Percentiles rank a stretch among this genome's conserved stretches.
These are phyloP conservation scores for Pachysandra terminalis DNA, from an alignment of 164 flowering plant species.

Conservation along the genomic window DNA sequence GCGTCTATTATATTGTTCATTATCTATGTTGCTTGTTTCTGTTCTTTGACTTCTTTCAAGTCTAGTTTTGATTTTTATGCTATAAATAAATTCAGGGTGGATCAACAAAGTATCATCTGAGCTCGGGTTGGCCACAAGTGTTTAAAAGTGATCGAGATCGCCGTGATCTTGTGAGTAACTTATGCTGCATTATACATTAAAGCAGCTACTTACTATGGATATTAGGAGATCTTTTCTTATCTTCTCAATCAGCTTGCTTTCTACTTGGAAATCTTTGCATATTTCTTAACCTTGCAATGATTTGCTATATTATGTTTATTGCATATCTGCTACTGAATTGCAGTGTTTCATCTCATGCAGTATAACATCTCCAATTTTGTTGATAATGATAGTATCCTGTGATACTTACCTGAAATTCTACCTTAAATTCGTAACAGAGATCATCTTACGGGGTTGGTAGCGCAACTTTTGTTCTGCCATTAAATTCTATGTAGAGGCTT, in stretches of 20 bases:
- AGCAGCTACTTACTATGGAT: neutral
- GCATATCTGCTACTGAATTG: neutral
- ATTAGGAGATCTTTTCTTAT: neutral
- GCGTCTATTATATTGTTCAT: constrained; percentile 1
- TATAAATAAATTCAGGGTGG: constrained; percentile 62
- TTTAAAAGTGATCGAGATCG: constrained; percentile 94
- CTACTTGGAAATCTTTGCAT: neutral
- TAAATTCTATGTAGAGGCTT: too few species aligned
- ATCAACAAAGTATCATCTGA: constrained; percentile 89
- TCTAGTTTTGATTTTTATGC: neutral
- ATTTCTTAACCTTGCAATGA: neutral
- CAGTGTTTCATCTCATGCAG: neutral
- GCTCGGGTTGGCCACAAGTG: constrained; percentile 80
- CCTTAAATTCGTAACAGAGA: too few species aligned
- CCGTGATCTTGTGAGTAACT: constrained; percentile 90
- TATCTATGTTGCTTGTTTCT: neutral
- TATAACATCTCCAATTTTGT: neutral
- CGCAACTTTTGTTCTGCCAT: too few species aligned
- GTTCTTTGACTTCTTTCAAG: neutral
- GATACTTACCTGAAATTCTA: too few species aligned
- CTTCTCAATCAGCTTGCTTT: neutral
- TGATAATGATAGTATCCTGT: too few species aligned
- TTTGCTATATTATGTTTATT: neutral
- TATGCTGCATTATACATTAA: neutral
- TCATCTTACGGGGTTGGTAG: too few species aligned